Evolutionary conservation across 2,329 filamentous ascomycete species (phyloP).

Genomic region (Fusarium sambucinum): DNA sequence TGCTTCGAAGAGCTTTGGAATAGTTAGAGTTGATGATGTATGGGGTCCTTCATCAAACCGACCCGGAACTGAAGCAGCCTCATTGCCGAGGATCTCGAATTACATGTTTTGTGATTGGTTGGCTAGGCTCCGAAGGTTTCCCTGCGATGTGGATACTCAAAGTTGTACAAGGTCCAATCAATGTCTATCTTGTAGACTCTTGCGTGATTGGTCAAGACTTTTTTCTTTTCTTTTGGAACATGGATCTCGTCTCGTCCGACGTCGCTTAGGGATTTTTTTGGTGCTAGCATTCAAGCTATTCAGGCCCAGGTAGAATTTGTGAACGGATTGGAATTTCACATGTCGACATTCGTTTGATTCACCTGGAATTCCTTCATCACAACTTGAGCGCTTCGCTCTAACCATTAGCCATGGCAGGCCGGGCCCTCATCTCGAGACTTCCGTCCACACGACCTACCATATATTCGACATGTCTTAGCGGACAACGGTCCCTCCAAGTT

Average conservation of each 20-base stretch:
- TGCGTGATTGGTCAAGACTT: constrained; percentile 49
- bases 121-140: constrained; percentile 43
- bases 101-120: constrained; percentile 60
- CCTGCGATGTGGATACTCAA: constrained; percentile 44
- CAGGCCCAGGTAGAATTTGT: constrained; percentile 22
- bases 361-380: neutral
- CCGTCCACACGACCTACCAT: constrained; percentile 43
- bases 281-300: constrained; percentile 34
- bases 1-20: constrained; percentile 40
- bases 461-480: constrained; percentile 43
- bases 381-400: neutral
- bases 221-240: constrained; percentile 23
- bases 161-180: constrained; percentile 45
- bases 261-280: constrained; percentile 48
- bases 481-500: constrained; percentile 41
- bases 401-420: constrained; percentile 47
- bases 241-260: constrained; percentile 24
- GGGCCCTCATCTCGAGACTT: constrained; percentile 43
- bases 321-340: neutral
- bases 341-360: neutral
- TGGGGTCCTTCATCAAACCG: constrained; percentile 36
- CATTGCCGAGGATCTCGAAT: constrained; percentile 67
- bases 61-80: constrained; percentile 40
- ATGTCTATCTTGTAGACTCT: constrained; percentile 34
- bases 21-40: constrained; percentile 42